Base-by-base conservation (phyloP, 129 eudicot genomes). In the Chrysanthemum seticuspe region DNA sequence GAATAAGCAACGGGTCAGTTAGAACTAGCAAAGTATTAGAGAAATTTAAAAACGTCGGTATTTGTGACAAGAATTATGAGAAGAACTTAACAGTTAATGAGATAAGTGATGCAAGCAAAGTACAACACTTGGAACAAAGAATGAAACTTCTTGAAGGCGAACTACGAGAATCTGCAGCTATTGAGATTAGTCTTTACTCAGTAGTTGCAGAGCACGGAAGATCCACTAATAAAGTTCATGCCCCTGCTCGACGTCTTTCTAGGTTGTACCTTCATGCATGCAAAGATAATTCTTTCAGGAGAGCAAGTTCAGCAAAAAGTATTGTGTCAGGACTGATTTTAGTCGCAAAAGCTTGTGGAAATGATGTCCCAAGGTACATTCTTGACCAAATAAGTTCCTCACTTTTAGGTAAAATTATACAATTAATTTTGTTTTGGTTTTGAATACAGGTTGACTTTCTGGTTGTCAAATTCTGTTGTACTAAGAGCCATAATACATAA, bases 281-380 rank as follows among this genome's bases (percentile, higher is more conserved):
- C 77, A 83, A 90, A 73, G 85, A 74, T 54, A 78, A 76, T 25
- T 78, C 92, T 19, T 81, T 76, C 51, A 75, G 83, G 79, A 85
- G 81, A 77, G 83, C 83, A 13, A 82, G 84, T 78, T 83, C 85
- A 0, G 92, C 89, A 54, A 81, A 70, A 84, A 81, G 87, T 83
- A 75, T 87, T 55, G 88, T 90, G 10, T 93, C 97, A 12, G 98
- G 98, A 67, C 71, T 93, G 74, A 73, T 86, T 74, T 76, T 86
- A 58, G 97, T 87, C 63, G 86, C 92, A 70, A 93, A 90, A 81
- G 92, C 97, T 65, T 93, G 98, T 65, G 98, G 98, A 81, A 93
- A 84, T 55, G 98, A 93, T 64, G 97, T 93, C 84, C 91, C 97
- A 45, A 93, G 98, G 98, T 92, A 87, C 76, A 29, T 57, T 74